Evolutionary conservation across 305 asterid species (phyloP).

Genomic region (Plantago lanceolata): DNA sequence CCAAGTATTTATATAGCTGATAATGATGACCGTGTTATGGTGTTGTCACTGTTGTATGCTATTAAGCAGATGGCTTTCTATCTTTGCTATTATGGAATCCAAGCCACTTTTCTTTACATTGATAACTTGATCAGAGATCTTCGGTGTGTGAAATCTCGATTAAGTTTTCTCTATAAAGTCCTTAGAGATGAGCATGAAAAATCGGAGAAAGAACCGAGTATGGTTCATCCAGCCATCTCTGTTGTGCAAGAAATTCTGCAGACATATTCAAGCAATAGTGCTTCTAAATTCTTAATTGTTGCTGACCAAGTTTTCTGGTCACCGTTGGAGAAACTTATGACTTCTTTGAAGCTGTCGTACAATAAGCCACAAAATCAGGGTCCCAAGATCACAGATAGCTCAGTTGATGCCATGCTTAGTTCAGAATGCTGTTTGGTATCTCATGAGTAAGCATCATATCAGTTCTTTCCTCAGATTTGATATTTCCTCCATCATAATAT

Average conservation of each 20-base stretch:
- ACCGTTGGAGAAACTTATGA: slow-evolving; percentile 49
- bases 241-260: slow-evolving; percentile 44
- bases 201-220: slow-evolving; percentile 41
- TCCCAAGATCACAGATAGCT: slow-evolving; percentile 27
- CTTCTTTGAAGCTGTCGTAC: slow-evolving; percentile 44
- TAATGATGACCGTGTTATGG: slow-evolving; percentile 30
- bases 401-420: slow-evolving; percentile 26
- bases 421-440: slow-evolving; percentile 54
- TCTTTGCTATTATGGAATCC: slow-evolving; percentile 60
- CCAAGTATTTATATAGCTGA: slow-evolving; percentile 29
- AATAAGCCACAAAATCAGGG: slow-evolving; percentile 30
- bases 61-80: slow-evolving; percentile 68
- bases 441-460: slow-evolving; percentile 47
- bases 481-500: slow-evolving; percentile 8
- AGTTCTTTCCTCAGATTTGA: slow-evolving; percentile 13
- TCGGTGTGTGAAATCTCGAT: slow-evolving; percentile 39
- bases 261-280: slow-evolving; percentile 26
- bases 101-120: slow-evolving; percentile 43
- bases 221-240: slow-evolving; percentile 52
- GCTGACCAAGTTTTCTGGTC: slow-evolving; percentile 55
- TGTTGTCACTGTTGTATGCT: slow-evolving; percentile 41
- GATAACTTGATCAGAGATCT: slow-evolving; percentile 39
- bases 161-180: slow-evolving; percentile 42
- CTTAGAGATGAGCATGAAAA: slow-evolving; percentile 39
- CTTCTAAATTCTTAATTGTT: slow-evolving; percentile 45